Percentiles rank a stretch among this genome's conserved stretches.
These are phyloP conservation scores for Didymosphaeria variabile DNA, from an alignment of 2,329 filamentous ascomycete genomes.

Conservation along the genomic window DNA sequence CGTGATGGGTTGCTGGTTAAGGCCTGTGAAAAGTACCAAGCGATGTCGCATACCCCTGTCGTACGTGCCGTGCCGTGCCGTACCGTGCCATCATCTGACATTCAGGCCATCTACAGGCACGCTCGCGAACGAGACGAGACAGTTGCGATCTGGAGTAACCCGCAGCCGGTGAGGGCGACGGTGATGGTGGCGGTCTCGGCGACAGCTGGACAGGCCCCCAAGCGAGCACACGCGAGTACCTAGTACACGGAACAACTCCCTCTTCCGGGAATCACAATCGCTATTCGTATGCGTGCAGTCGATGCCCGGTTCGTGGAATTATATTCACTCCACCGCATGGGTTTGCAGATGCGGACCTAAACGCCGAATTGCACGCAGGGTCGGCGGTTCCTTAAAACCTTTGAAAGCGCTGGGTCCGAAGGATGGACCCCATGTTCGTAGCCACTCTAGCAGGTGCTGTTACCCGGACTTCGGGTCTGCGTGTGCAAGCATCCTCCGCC, in stretches of 20 bases:
- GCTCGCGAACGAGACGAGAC: background rate
- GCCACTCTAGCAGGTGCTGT: constrained; percentile 1
- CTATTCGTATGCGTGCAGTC: background rate
- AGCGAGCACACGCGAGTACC: background rate
- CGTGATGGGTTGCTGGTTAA: background rate
- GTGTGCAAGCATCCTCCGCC: background rate
- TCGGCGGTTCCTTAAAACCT: background rate
- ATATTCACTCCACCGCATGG: background rate
- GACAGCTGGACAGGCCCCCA: background rate
- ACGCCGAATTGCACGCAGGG: background rate
- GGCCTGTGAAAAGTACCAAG: background rate
- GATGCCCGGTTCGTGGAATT: background rate
- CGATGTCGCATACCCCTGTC: background rate
- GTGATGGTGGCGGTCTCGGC: no score
- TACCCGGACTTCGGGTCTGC: constrained; percentile 12
- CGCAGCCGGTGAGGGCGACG: background rate
- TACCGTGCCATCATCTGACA: background rate
- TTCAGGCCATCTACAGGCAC: background rate
- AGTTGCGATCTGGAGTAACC: background rate
- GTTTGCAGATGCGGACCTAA: background rate
- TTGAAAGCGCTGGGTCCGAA: background rate
- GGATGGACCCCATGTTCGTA: background rate
- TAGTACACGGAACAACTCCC: background rate
- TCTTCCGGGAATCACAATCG: background rate
- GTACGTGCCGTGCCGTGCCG: background rate